Conservation (phyloP, 805 yeast genomes). For the Ogataea paraovalis region DNA sequence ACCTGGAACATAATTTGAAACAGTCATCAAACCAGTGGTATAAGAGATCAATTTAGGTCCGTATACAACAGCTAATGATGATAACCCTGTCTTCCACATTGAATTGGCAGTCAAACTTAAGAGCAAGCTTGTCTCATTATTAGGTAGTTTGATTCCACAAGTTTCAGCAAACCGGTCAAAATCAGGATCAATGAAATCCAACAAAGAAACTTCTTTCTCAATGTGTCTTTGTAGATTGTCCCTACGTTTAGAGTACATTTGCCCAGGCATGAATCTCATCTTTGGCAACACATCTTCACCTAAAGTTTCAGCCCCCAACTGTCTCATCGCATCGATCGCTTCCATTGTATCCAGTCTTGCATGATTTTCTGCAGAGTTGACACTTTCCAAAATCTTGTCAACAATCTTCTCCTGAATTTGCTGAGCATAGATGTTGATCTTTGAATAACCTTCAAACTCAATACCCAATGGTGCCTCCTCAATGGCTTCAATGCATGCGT, state of each 20-base stretch:
- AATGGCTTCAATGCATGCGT: conserved; percentile 45
- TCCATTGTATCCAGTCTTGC: conserved; percentile 60
- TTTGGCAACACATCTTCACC: conserved; percentile 60
- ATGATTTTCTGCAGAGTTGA: conserved; percentile 58
- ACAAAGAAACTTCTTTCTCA: conserved; percentile 52
- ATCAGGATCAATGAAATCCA: conserved; percentile 81
- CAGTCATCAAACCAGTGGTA: conserved; percentile 29
- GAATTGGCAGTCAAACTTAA: conserved; percentile 18
- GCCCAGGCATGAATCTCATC: conserved; percentile 60
- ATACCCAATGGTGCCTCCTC: conserved; percentile 32
- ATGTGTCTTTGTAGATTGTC: conserved; percentile 61
- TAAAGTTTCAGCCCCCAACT: conserved; percentile 58
- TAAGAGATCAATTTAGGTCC: conserved; percentile 28
- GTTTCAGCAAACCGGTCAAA: conserved; percentile 50
- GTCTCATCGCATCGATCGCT: conserved; percentile 59
- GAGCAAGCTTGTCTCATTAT: conserved; percentile 27
- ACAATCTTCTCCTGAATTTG: conserved; percentile 67
- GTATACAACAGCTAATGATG: conserved; percentile 25
- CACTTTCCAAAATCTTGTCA: conserved; percentile 59
- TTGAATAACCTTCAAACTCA: conserved; percentile 58
- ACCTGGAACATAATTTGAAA: conserved; percentile 26
- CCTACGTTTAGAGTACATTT: conserved; percentile 77
- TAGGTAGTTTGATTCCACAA: conserved; percentile 35
- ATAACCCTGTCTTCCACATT: conserved; percentile 26
- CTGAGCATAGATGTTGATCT: conserved; percentile 63